Evolutionary conservation across 306 rosid genomes (phyloP), one percentile per base, ranked within the genome.

Genomic region (Trifolium repens): DNA sequence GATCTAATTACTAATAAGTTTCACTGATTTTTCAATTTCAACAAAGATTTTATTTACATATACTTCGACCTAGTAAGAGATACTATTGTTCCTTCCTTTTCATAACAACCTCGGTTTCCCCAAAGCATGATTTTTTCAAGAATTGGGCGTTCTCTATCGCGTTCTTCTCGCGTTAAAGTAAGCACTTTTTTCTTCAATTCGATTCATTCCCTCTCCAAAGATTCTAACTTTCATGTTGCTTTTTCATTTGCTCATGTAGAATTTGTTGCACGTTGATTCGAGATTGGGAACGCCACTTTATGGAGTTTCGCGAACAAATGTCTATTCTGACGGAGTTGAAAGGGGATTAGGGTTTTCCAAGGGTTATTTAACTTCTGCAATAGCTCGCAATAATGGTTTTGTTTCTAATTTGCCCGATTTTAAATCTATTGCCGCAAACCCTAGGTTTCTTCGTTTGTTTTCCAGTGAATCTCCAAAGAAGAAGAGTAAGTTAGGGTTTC

Each of bases 381-480:
- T 87, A 68, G 80, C 85, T 43, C 77, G 72, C 15, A 67, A 55
- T n/a, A 71, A 73, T 72, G 77, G 60, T 16, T 35, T 84, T 9
- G 9, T 50, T 80, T 79, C 85, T 60, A 82, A 84, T 80, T 81
- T 85, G 72, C 69, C 87, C 10, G 89, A 85, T 79, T 71, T 89
- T 42, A 78, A 82, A 55, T 61, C 76, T 71, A 37, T 88, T 81
- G 80, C 79, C 1, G 96, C 83, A 30, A 91, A 89, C 78, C 93
- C 96, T 74, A 87, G 78, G 72, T 57, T 86, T 34, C 71, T 63
- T 49, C 91, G 97, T 10, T 70, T 90, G 14, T 92, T 87, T 79
- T 94, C 93, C 16, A 88, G 90, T 79, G 96, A 90, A 86, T 54
- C 88, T 63, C 99, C 97, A 7, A 86, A 92, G 96, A 92, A 89